These are phyloP conservation scores for Incumbomyces lentus DNA, from an alignment of 2,329 filamentous ascomycete species.

Conservation along the genomic window DNA sequence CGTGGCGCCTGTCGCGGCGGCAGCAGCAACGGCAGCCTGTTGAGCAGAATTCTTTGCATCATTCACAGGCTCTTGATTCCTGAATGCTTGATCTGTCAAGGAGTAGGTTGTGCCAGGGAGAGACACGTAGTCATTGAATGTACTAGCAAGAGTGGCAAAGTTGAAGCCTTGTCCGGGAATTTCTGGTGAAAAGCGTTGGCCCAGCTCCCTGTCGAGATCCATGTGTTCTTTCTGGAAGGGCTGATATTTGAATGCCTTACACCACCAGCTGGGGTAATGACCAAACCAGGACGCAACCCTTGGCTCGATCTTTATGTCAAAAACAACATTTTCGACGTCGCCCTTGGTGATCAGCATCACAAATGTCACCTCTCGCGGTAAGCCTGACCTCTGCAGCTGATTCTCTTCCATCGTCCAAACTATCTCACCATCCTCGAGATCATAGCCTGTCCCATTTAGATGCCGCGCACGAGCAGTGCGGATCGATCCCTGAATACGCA, in stretches of 20 bases:
- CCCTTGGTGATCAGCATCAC: conserved; percentile 40
- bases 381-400: conserved; percentile 36
- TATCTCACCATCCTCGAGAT: conserved; percentile 35
- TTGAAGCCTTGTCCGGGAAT: conserved; percentile 32
- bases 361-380: conserved; percentile 43
- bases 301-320: conserved; percentile 35
- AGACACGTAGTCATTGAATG: conserved; percentile 36
- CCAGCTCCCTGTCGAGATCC: conserved; percentile 33
- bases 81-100: conserved; percentile 7
- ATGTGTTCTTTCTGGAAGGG: conserved; percentile 28
- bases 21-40: not conserved
- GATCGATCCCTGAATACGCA: conserved; percentile 39
- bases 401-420: conserved; percentile 45
- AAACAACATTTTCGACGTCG: conserved; percentile 29
- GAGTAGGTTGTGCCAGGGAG: conserved; percentile 36
- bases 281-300: conserved; percentile 33
- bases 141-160: conserved; percentile 32
- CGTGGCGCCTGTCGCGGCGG: no score
- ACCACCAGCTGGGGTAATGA: conserved; percentile 32
- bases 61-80: not conserved
- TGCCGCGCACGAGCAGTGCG: conserved; percentile 25
- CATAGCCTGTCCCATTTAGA: conserved; percentile 24
- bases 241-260: conserved; percentile 29
- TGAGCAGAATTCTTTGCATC: not conserved
- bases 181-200: conserved; percentile 34